Percentiles rank a stretch among this genome's conserved stretches.
Evolutionary conservation across 768 basidiomycete species (phyloP).

Genomic region (Pilatotrama ljubarskyi): DNA sequence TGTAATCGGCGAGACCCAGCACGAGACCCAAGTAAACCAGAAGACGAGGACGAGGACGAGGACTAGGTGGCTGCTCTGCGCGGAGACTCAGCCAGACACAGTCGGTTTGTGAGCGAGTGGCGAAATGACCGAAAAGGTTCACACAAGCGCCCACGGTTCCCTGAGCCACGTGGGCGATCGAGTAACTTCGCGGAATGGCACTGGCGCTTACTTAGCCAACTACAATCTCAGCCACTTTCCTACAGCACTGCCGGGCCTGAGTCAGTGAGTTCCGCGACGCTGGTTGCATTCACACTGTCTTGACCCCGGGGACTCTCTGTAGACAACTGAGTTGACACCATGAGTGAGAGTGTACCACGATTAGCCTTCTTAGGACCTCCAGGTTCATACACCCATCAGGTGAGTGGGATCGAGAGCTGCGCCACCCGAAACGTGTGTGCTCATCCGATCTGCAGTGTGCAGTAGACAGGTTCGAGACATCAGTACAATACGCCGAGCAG

Average conservation of each 20-base stretch:
- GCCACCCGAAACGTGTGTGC: neutral
- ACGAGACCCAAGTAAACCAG: neutral
- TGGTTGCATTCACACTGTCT: neutral
- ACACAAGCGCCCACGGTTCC: neutral
- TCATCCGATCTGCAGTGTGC: slow-evolving; percentile 41
- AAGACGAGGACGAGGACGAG: neutral
- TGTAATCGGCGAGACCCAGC: slow-evolving; percentile 1
- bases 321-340: neutral
- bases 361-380: slow-evolving; percentile 65
- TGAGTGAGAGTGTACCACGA: slow-evolving; percentile 13
- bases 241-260: neutral
- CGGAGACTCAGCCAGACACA: neutral
- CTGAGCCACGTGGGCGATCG: slow-evolving; percentile 13
- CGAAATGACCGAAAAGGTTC: neutral
- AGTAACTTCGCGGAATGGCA: neutral
- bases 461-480: slow-evolving; percentile 44
- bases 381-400: slow-evolving; percentile 75
- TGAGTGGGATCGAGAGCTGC: slow-evolving; percentile 20
- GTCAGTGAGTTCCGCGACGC: neutral
- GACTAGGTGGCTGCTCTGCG: neutral
- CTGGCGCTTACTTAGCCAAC: neutral
- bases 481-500: slow-evolving; percentile 44
- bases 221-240: neutral
- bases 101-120: neutral
- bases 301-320: no score